Evolutionary conservation across 768 basidiomycete species (phyloP), one percentile per base, ranked within the genome.

Genomic region (Tulasnella sp.): DNA sequence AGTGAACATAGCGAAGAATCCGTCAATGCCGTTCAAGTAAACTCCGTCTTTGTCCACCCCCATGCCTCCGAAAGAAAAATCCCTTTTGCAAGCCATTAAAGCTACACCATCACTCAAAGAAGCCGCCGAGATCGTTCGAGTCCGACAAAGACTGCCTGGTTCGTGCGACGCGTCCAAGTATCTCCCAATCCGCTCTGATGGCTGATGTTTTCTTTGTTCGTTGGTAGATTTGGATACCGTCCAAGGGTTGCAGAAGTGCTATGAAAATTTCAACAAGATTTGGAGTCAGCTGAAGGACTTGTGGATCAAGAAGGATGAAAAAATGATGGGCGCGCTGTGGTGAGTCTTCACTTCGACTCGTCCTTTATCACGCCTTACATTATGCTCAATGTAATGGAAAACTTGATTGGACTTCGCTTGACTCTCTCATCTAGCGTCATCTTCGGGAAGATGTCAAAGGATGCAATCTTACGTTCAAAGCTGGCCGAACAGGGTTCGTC

Each of bases 221-320:
- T 4, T 51, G 42, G 9, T 26, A 77, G 75, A 77, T 20, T 29
- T 77, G n/a, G 75, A 77, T 37, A 26, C 75, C 9, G 55, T 77
- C 1, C 46, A 77, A 29, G 75, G 75, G 23, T 35, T 77, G 20
- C 75, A 77, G n/a, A 23, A 32, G 37, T 57, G 48, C 55, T 70
- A 77, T 46, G 57, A 46, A 23, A 46, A 69, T 23, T 70, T 67
- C 39, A 11, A 15, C n/a, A 67, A 61, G 39, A 57, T 67, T 16
- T 77, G 75, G 75, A 37, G 46, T 37, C 57, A 77, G 39, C 39
- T 77, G 75, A 77, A 77, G 35, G 75, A 77, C 15, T 32, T 77
- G 57, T 77, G 75, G 75, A 35, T 77, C 26, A 57, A 70, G 57
- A 77, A 77, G 29, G 67, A 77, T 23, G 75, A 77, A 26, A 40